These are phyloP conservation scores for Aphanomyces euteiches DNA, from an alignment of 352 stramenopile genomes.

Conservation along the genomic window DNA sequence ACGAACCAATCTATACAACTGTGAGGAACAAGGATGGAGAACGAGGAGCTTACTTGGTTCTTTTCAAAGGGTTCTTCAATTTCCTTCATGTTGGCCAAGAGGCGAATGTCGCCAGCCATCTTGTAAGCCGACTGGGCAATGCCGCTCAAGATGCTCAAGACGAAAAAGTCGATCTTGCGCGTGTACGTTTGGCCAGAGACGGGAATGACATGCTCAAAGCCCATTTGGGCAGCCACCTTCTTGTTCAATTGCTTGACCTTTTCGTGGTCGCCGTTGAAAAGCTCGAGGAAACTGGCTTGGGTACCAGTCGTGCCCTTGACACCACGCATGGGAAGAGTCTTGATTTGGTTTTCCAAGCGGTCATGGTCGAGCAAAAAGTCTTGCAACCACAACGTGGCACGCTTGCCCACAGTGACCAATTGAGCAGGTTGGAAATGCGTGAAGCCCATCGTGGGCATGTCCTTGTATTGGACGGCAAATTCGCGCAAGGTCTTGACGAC, in stretches of 20 bases:
- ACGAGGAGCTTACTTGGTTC: slow-evolving; percentile 56
- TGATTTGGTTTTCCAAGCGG: slow-evolving; percentile 93
- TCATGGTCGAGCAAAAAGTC: slow-evolving; percentile 97
- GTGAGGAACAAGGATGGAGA: neutral
- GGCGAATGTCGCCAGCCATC: slow-evolving; percentile 98
- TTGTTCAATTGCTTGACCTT: slow-evolving; percentile 98
- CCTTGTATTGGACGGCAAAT: slow-evolving; percentile 94
- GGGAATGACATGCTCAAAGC: slow-evolving; percentile 95
- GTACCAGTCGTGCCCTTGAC: slow-evolving; percentile 99
- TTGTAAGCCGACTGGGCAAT: slow-evolving; percentile 98
- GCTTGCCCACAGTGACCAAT: slow-evolving; percentile 98
- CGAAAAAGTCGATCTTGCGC: slow-evolving; percentile 97
- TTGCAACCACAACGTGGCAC: slow-evolving; percentile 97
- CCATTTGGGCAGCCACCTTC: slow-evolving; percentile 95
- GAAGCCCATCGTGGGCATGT: slow-evolving; percentile 97
- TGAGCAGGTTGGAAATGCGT: slow-evolving; percentile 99
- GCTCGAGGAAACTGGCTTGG: slow-evolving; percentile 97
- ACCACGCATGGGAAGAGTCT: slow-evolving; percentile 94
- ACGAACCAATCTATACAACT: slow-evolving; percentile 88
- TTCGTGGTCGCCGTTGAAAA: slow-evolving; percentile 98
- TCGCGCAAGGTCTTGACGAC: slow-evolving; percentile 92
- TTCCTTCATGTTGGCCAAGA: slow-evolving; percentile 99
- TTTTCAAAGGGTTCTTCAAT: slow-evolving; percentile 94
- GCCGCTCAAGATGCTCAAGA: slow-evolving; percentile 93
- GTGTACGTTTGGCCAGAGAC: slow-evolving; percentile 99